These are phyloP conservation scores for barrel medic (Medicago truncatula) DNA, from an alignment of 306 rosid species.

Conservation along the genomic window DNA sequence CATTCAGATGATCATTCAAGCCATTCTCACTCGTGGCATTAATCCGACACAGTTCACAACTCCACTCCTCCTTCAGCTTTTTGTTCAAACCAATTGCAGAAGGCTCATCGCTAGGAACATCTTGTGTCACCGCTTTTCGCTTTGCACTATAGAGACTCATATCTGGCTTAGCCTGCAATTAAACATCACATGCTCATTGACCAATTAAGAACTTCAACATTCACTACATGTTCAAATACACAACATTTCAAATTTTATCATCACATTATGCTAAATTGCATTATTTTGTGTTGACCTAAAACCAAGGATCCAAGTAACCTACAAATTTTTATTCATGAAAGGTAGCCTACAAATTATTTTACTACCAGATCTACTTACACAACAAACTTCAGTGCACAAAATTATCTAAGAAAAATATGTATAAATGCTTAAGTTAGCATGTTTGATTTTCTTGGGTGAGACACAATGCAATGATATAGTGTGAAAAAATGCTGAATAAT, in stretches of 20 bases:
- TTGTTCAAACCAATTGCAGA: conserved; percentile 44
- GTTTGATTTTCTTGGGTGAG: too few relatives aligned
- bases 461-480: too few relatives aligned
- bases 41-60: conserved; percentile 65
- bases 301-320: not conserved
- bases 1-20: conserved; percentile 58
- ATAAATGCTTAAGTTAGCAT: too few relatives aligned
- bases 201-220: conserved; percentile 23
- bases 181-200: conserved; percentile 24
- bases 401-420: not conserved
- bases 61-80: conserved; percentile 62
- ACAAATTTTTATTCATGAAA: too few relatives aligned
- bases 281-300: too few relatives aligned
- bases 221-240: not conserved
- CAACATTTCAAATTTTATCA: too few relatives aligned
- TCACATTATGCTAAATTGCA: too few relatives aligned
- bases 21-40: conserved; percentile 42
- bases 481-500: too few relatives aligned
- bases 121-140: conserved; percentile 46
- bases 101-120: conserved; percentile 17
- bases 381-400: not conserved
- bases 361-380: not conserved
- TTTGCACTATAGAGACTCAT: conserved; percentile 40
- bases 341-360: not conserved
- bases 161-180: conserved; percentile 68